Conservation (phyloP, 768 basidiomycete species). For the Mycena latifolia region DNA sequence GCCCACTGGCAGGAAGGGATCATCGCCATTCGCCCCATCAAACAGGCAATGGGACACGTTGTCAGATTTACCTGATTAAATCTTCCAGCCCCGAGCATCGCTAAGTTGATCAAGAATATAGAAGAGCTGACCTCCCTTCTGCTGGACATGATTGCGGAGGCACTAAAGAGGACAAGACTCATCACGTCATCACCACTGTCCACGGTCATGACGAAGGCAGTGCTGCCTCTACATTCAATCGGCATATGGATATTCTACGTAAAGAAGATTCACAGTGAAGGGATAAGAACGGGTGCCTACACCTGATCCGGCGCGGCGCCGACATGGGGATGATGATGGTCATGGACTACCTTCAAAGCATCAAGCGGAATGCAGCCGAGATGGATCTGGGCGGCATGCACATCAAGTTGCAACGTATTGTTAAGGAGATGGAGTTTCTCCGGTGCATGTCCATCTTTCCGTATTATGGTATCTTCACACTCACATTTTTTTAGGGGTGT, state of each 20-base stretch:
- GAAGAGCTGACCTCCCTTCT: not conserved
- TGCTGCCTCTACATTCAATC: slow-evolving; percentile 16
- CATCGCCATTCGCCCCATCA: no score
- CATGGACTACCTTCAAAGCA: not conserved
- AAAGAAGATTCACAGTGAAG: slow-evolving; percentile 9
- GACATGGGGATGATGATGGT: slow-evolving; percentile 9
- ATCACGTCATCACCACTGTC: slow-evolving; percentile 11
- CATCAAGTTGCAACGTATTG: slow-evolving; percentile 6
- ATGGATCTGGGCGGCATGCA: slow-evolving; percentile 13
- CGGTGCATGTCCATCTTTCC: not conserved
- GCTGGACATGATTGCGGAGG: not conserved
- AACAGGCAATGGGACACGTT: no score
- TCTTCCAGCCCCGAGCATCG: not conserved
- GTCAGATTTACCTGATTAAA: slow-evolving; percentile 10
- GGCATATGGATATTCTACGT: slow-evolving; percentile 22
- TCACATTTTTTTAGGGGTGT: not conserved
- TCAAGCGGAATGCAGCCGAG: slow-evolving; percentile 2
- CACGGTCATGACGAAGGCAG: not conserved
- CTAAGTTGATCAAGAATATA: slow-evolving; percentile 9
- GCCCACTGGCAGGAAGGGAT: no score
- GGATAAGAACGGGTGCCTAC: slow-evolving; percentile 8
- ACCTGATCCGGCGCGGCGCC: slow-evolving; percentile 16
- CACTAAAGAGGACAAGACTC: slow-evolving; percentile 14
- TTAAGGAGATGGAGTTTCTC: slow-evolving; percentile 19
- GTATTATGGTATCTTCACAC: not conserved